Conservation (phyloP, 192 early-diverging fungal genomes). For the Umbelopsis ramanniana region DNA sequence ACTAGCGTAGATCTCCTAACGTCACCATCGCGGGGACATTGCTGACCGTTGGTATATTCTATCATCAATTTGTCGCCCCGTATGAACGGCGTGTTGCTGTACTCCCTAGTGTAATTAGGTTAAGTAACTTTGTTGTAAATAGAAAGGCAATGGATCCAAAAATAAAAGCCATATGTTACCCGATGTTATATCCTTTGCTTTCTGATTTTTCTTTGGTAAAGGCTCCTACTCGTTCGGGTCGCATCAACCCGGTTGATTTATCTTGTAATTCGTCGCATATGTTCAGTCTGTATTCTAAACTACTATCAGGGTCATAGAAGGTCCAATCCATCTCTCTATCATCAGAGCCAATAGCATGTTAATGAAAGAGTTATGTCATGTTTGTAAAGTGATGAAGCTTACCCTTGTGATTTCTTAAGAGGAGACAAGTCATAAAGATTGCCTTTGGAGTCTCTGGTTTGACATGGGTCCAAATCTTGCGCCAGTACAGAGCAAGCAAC, state of each 20-base stretch:
- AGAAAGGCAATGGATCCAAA: background rate
- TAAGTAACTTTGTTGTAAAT: background rate
- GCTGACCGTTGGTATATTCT: slow-evolving; percentile 46
- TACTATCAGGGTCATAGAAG: slow-evolving; percentile 12
- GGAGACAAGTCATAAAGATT: slow-evolving; percentile 45
- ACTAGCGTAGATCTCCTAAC: slow-evolving; percentile 42
- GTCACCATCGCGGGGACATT: slow-evolving; percentile 33
- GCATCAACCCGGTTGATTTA: slow-evolving; percentile 15
- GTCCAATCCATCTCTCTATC: slow-evolving; percentile 3
- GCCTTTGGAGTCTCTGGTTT: slow-evolving; percentile 16
- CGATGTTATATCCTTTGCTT: slow-evolving; percentile 32
- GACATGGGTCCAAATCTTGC: background rate
- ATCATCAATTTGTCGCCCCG: slow-evolving; percentile 46
- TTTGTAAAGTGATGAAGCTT: background rate
- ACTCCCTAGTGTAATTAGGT: background rate
- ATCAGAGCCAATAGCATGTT: background rate
- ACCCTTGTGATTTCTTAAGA: slow-evolving; percentile 30
- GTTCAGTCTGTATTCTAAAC: slow-evolving; percentile 41
- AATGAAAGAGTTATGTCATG: background rate
- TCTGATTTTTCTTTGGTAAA: slow-evolving; percentile 32
- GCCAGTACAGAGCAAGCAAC: background rate
- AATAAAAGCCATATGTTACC: background rate
- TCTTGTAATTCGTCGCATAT: slow-evolving; percentile 39
- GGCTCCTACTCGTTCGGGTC: slow-evolving; percentile 20
- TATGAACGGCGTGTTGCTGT: slow-evolving; percentile 28